Conservation (phyloP, 1,284 basidiomycete species). For the Tremellales sp. region DNA sequence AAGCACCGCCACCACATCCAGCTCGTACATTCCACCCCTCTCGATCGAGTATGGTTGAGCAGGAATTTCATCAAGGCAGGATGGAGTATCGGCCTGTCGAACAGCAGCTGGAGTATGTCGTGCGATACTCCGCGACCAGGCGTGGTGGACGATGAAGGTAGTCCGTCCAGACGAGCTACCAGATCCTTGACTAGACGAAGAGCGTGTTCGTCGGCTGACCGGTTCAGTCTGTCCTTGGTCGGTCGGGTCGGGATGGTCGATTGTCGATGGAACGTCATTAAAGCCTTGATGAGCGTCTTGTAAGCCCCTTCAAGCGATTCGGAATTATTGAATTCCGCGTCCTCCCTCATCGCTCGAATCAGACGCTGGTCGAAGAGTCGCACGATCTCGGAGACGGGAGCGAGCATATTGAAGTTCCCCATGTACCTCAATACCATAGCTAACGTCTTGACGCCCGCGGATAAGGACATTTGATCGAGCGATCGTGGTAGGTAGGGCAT, state of each 20-base stretch:
- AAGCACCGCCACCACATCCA: constrained; percentile 11
- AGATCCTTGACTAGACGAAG: neutral
- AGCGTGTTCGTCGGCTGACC: neutral
- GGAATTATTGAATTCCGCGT: neutral
- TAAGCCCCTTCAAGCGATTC: too few relatives aligned
- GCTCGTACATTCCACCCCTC: constrained; percentile 3
- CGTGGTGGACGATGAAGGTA: constrained; percentile 8
- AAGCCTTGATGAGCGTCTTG: too few relatives aligned
- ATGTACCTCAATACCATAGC: neutral
- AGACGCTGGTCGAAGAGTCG: neutral
- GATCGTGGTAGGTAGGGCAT: too few relatives aligned
- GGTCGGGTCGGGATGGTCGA: too few relatives aligned
- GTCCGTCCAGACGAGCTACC: neutral
- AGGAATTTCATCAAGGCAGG: constrained; percentile 5
- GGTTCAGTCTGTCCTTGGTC: too few relatives aligned
- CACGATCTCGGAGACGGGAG: neutral
- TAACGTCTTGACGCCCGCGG: neutral
- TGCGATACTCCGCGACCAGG: neutral
- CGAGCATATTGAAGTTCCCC: neutral
- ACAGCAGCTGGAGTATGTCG: constrained; percentile 5
- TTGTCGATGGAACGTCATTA: too few relatives aligned
- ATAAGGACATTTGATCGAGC: too few relatives aligned
- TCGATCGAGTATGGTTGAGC: neutral
- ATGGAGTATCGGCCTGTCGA: constrained; percentile 9
- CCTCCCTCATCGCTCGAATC: neutral